phyloP scores from a whole-genome alignment of 495 filamentous ascomycete species.

The Pyrenula aspistea region DNA sequence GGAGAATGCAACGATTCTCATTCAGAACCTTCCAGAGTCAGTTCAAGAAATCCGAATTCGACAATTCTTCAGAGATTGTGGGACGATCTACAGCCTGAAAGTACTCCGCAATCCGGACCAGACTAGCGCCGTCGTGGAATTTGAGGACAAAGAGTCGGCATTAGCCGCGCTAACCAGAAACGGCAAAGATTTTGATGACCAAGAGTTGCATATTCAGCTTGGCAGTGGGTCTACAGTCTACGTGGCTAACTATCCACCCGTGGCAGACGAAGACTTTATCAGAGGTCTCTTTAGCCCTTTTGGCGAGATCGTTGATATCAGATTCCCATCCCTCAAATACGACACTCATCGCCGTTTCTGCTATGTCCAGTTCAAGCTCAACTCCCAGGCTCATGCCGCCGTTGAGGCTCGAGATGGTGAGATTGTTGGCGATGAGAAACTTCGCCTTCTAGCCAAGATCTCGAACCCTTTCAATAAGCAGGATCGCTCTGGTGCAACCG shows the following conservation, averaged over 20 bases:
- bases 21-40: conserved; percentile 25
- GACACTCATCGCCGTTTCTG: conserved; percentile 85
- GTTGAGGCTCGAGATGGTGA: conserved; percentile 54
- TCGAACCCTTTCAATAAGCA: conserved; percentile 72
- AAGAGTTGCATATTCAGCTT: conserved; percentile 56
- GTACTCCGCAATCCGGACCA: conserved; percentile 47
- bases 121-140: conserved; percentile 72
- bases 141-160: conserved; percentile 67
- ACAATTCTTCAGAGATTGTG: conserved; percentile 85
- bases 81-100: conserved; percentile 65
- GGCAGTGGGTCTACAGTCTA: conserved; percentile 70
- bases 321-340: conserved; percentile 82
- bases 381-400: conserved; percentile 50
- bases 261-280: conserved; percentile 72
- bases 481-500: conserved; percentile 64
- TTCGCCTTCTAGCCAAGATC: conserved; percentile 62
- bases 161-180: conserved; percentile 68
- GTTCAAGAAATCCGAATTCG: conserved; percentile 61
- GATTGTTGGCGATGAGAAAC: conserved; percentile 42
- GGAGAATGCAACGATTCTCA: conserved; percentile 57
- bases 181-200: conserved; percentile 59
- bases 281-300: conserved; percentile 62
- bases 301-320: conserved; percentile 74
- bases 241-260: conserved; percentile 82
- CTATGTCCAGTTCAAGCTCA: conserved; percentile 73